Evolutionary conservation across 2,329 filamentous ascomycete genomes (phyloP).

Genomic region (Trichophyton benhamiae): DNA sequence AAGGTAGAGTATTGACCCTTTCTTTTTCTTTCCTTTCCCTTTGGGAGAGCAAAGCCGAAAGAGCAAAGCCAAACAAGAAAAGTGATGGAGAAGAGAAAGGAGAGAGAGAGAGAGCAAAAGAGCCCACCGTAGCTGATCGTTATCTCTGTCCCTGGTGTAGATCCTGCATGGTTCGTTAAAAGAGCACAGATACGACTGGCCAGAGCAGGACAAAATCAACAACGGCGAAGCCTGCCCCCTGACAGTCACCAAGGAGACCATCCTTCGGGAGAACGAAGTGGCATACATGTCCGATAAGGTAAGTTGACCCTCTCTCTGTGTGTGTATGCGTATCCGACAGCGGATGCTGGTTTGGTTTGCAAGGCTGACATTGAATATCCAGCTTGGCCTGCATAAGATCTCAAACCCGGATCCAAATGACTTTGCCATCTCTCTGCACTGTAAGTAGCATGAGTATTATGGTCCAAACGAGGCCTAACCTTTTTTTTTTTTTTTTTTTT

Average conservation of each 20-base stretch:
- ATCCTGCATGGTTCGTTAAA: slow-evolving; percentile 65
- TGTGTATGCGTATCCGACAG: too few relatives aligned
- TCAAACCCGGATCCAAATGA: slow-evolving; percentile 59
- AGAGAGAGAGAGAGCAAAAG: neutral
- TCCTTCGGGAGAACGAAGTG: slow-evolving; percentile 58
- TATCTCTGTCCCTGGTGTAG: slow-evolving; percentile 23
- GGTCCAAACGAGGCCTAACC: neutral
- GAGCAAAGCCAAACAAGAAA: too few relatives aligned
- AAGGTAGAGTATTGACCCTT: slow-evolving; percentile 37
- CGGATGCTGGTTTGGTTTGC: neutral
- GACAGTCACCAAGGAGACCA: slow-evolving; percentile 52
- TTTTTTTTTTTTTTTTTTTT: neutral
- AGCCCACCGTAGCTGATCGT: neutral
- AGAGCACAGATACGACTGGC: slow-evolving; percentile 72
- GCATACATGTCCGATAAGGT: slow-evolving; percentile 78
- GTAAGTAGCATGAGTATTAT: slow-evolving; percentile 31
- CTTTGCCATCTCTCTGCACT: slow-evolving; percentile 72
- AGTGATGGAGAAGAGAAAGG: too few relatives aligned
- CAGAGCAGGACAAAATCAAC: slow-evolving; percentile 36
- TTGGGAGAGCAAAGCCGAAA: neutral
- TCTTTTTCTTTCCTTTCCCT: neutral
- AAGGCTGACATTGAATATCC: slow-evolving; percentile 7
- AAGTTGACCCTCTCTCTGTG: slow-evolving; percentile 6
- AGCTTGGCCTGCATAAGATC: slow-evolving; percentile 74
- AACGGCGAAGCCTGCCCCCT: slow-evolving; percentile 43